phyloP scores from a whole-genome alignment of 495 filamentous ascomycete species.

The Letharia lupina region DNA sequence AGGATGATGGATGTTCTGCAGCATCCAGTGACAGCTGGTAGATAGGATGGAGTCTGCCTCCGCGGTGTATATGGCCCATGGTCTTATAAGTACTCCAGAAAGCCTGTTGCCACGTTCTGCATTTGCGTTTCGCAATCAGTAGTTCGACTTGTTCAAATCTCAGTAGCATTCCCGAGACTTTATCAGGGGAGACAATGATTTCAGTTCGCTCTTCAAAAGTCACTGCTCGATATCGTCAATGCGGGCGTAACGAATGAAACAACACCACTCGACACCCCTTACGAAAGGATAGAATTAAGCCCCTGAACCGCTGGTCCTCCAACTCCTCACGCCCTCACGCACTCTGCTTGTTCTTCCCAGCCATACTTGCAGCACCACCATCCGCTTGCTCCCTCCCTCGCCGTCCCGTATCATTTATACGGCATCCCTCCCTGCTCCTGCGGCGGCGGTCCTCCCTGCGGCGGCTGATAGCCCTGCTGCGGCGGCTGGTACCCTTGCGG shows the following conservation, averaged over 20 bases:
- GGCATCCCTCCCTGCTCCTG: slow-evolving; percentile 16
- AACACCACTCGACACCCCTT: not conserved
- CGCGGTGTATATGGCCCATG: not conserved
- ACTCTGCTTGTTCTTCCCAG: not conserved
- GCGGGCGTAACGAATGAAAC: not conserved
- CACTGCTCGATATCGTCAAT: not conserved
- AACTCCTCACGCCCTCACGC: not conserved
- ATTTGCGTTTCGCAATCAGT: not conserved
- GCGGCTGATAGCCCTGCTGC: slow-evolving; percentile 18
- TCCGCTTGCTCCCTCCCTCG: not conserved
- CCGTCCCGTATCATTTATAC: slow-evolving; percentile 16
- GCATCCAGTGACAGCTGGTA: not conserved
- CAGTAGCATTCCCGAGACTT: not conserved
- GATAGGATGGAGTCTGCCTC: not conserved
- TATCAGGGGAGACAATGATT: not conserved
- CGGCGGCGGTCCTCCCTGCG: slow-evolving; percentile 13
- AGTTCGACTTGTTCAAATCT: not conserved
- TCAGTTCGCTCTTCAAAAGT: not conserved
- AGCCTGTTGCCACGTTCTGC: not conserved
- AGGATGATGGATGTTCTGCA: not conserved
- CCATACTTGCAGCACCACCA: not conserved
- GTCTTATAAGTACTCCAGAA: not conserved
- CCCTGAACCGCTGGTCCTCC: not conserved
- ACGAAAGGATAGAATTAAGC: not conserved
- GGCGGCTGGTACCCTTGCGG: slow-evolving; percentile 10